These are phyloP conservation scores for Dryas integrifolia DNA, from an alignment of 331 rosid species.

Conservation along the genomic window DNA sequence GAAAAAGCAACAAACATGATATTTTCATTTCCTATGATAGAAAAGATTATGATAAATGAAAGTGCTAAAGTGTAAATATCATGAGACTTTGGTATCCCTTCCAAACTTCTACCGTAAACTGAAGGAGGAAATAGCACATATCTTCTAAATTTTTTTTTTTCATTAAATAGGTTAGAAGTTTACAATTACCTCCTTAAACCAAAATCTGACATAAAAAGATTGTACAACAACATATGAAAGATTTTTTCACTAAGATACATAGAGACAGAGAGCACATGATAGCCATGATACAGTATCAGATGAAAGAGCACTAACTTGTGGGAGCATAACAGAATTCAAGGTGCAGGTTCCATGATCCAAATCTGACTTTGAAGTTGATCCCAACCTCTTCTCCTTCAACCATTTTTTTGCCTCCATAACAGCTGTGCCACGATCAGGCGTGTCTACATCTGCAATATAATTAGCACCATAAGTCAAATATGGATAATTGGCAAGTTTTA, in stretches of 20 bases:
- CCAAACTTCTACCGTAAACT: background rate
- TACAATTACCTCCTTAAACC: background rate
- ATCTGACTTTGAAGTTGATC: constrained; percentile 54
- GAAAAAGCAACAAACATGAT: background rate
- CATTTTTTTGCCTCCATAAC: constrained; percentile 83
- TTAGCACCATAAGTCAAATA: constrained; percentile 28
- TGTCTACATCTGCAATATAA: constrained; percentile 37
- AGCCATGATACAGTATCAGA: constrained; percentile 1
- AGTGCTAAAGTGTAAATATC: background rate
- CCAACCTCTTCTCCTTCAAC: constrained; percentile 66
- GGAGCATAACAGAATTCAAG: constrained; percentile 33
- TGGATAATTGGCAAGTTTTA: background rate
- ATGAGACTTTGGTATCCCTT: background rate
- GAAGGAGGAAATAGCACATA: background rate
- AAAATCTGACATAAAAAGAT: background rate
- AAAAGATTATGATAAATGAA: background rate
- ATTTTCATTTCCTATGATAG: background rate
- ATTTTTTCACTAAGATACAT: background rate
- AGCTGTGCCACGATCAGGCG: constrained; percentile 62
- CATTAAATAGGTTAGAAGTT: background rate
- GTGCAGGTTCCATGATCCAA: constrained; percentile 46
- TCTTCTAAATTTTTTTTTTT: background rate
- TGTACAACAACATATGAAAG: background rate
- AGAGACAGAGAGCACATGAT: background rate
- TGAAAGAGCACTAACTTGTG: constrained; percentile 49